Conservation (phyloP, 805 yeast genomes). For the Cyberlindnera galapagoensis region DNA sequence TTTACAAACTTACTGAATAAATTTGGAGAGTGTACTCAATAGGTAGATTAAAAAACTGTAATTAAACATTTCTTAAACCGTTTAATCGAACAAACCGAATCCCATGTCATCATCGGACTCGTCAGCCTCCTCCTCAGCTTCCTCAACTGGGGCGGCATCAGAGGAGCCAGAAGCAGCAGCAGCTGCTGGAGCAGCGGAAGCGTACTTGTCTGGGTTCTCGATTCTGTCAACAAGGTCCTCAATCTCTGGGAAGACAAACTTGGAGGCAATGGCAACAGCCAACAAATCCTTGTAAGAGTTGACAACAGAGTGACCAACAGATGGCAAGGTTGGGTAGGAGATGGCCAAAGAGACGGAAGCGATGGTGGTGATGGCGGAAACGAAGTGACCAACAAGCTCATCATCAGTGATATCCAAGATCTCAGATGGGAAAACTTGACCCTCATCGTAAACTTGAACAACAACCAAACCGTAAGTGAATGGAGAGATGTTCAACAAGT, state of each 20-base stretch:
- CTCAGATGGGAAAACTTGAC: constrained; percentile 95
- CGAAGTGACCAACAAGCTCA: constrained; percentile 88
- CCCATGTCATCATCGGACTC: constrained; percentile 84
- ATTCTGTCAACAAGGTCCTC: constrained; percentile 99
- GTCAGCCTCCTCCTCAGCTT: constrained; percentile 61
- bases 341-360: constrained; percentile 96
- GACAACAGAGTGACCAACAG: constrained; percentile 97
- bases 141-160: constrained; percentile 71
- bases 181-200: constrained; percentile 98
- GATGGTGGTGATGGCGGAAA: constrained; percentile 86
- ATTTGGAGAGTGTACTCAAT: too few species aligned
- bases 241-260: constrained; percentile 98
- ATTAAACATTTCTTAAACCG: too few species aligned
- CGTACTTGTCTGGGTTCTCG: constrained; percentile 99
- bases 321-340: constrained; percentile 99
- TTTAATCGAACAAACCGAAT: constrained; percentile 97
- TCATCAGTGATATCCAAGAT: constrained; percentile 98
- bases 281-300: constrained; percentile 99
- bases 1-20: too few species aligned
- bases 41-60: too few species aligned
- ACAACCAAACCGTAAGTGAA: constrained; percentile 98
- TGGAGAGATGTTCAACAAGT: constrained; percentile 99
- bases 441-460: constrained; percentile 96
- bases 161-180: constrained; percentile 73
- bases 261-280: constrained; percentile 97